Percentiles rank a stretch among this genome's conserved stretches.
Conservation (phyloP, 2,329 filamentous ascomycete species). For the Penicillium sp. region DNA sequence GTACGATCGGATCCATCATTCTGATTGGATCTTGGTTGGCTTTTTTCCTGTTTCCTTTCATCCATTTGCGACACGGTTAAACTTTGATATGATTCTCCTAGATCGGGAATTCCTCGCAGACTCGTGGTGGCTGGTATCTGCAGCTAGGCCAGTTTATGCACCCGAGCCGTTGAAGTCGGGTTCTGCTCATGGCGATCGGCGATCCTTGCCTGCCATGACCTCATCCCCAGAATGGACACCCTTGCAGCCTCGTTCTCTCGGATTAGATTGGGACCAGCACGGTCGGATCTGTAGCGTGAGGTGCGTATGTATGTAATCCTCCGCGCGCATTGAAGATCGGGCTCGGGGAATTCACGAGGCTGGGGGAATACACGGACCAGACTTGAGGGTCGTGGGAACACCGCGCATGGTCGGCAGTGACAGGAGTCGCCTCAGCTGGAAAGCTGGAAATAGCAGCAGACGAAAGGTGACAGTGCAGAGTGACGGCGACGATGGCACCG, state of each 20-base stretch:
- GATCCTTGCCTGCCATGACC: conserved; percentile 14
- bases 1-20: not conserved
- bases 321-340: too few species aligned
- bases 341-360: too few species aligned
- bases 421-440: not conserved
- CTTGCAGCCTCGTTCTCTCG: too few species aligned
- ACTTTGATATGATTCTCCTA: conserved; percentile 1
- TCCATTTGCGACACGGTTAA: not conserved
- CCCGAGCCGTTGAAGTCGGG: conserved; percentile 11
- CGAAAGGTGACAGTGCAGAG: conserved; percentile 35
- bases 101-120: too few species aligned
- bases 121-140: conserved; percentile 20
- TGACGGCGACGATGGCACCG: conserved; percentile 19
- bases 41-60: conserved; percentile 1
- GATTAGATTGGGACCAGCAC: too few species aligned
- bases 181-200: not conserved
- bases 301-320: too few species aligned
- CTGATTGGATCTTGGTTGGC: not conserved
- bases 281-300: too few species aligned
- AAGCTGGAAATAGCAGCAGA: conserved; percentile 9
- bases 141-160: conserved; percentile 12
- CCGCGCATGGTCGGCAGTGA: too few species aligned
- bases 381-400: too few species aligned
- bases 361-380: too few species aligned
- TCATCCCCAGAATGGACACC: conserved; percentile 3